A percentile compares a stretch with the other conserved stretches of the same genome.
phyloP scores from a whole-genome alignment of 495 filamentous ascomycete genomes.

The Neurospora sp. region DNA sequence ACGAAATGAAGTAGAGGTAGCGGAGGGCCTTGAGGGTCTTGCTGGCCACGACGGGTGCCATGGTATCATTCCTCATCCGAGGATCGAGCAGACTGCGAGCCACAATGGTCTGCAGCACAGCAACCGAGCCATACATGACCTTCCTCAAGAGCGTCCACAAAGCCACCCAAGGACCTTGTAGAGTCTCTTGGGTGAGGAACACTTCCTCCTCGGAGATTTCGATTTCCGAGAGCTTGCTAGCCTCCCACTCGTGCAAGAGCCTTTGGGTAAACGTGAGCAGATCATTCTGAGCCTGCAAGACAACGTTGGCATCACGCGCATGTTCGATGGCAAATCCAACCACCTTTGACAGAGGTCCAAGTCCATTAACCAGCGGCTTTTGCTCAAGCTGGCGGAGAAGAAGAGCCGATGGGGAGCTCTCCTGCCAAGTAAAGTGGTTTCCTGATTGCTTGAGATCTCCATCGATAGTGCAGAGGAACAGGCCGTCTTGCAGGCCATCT shows the following conservation, averaged over 20 bases:
- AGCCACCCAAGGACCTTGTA: constrained; percentile 57
- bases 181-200: constrained; percentile 59
- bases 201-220: constrained; percentile 64
- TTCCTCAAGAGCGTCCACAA: constrained; percentile 80
- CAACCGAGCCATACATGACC: constrained; percentile 67
- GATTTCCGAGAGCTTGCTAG: constrained; percentile 73
- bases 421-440: constrained; percentile 63
- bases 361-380: constrained; percentile 62
- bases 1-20: constrained; percentile 80
- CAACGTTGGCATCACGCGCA: constrained; percentile 44
- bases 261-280: constrained; percentile 59
- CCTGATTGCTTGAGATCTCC: constrained; percentile 57
- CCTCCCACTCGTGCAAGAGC: constrained; percentile 71
- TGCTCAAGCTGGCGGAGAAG: constrained; percentile 47
- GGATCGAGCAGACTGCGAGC: constrained; percentile 46
- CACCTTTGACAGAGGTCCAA: constrained; percentile 71
- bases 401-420: constrained; percentile 47
- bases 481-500: constrained; percentile 74
- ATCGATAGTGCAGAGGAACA: constrained; percentile 71
- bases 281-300: constrained; percentile 61
- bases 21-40: constrained; percentile 72
- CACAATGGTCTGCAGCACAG: constrained; percentile 62
- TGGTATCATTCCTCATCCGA: constrained; percentile 30
- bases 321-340: constrained; percentile 64
- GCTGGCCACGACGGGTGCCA: constrained; percentile 61